Percentiles rank a stretch among this genome's conserved stretches.
Conservation (phyloP, 371 early-diverging fungal genomes). For the Rhizomucor pusillus region DNA sequence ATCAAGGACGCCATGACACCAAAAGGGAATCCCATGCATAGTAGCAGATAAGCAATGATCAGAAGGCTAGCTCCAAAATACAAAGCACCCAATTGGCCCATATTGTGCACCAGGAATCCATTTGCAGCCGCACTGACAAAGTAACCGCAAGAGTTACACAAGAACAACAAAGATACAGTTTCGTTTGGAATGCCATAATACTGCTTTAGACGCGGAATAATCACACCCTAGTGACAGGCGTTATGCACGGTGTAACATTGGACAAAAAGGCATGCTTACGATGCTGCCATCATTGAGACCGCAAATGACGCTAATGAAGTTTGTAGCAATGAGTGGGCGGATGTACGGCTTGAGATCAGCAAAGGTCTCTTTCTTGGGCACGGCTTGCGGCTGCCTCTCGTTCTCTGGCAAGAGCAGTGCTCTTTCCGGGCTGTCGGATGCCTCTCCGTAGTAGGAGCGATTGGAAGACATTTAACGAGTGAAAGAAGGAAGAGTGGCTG, state of each 20-base stretch:
- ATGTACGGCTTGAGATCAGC: slow-evolving; percentile 21
- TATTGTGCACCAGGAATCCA: slow-evolving; percentile 23
- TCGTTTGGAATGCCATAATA: slow-evolving; percentile 25
- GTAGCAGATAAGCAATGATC: slow-evolving; percentile 15
- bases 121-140: slow-evolving; percentile 22
- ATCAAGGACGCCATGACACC: slow-evolving; percentile 19
- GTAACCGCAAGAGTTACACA: slow-evolving; percentile 30
- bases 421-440: too few relatives aligned
- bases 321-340: slow-evolving; percentile 16
- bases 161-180: slow-evolving; percentile 27
- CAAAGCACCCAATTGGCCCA: slow-evolving; percentile 20
- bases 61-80: slow-evolving; percentile 15
- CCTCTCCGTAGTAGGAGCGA: too few relatives aligned
- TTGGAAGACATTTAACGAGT: too few relatives aligned
- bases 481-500: too few relatives aligned
- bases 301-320: slow-evolving; percentile 14
- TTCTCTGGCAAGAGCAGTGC: too few relatives aligned
- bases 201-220: slow-evolving; percentile 28
- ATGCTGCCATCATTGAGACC: slow-evolving; percentile 30
- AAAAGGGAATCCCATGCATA: slow-evolving; percentile 20
- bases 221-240: slow-evolving; percentile 15
- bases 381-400: too few relatives aligned
- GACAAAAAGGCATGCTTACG: slow-evolving; percentile 7
- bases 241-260: too few relatives aligned
- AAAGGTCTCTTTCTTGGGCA: slow-evolving; percentile 4